Evolutionary conservation across 306 rosid species (phyloP), one percentile per base, ranked within the genome.

Genomic region (Heteromeles arbutifolia): DNA sequence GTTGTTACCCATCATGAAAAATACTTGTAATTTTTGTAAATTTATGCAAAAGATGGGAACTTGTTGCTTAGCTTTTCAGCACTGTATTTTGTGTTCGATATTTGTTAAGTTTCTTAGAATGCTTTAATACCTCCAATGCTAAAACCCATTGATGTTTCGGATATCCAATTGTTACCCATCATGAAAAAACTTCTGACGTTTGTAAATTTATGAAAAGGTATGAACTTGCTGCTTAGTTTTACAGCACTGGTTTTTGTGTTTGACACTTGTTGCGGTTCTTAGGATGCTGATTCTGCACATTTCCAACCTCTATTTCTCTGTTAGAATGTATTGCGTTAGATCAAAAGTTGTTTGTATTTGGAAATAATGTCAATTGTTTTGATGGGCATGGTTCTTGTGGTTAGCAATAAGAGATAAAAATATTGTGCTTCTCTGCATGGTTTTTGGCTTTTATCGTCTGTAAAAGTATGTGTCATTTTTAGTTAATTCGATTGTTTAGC

Each of bases 401-500:
- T 32, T 28, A 26, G 66, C 31, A 29, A 31, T n/a, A 31, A 7
- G 53, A 17, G 24, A 39, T 57, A 19, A 52, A 54, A 72, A 39
- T n/a, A 31, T 31, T 25, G 28, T 31, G 48, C 29, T 70, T 52
- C 45, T 14, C 17, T 28, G 66, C 17, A 26, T 61, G 37, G 3
- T 52, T 21, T 37, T 21, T 66, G 32, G 70, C 25, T 21, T 9
- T 17, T 10, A 66, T 26, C 11, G 48, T 66, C 5, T 66, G 28
- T 66, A 66, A n/a, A 17, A 31, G n/a, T 17, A 66, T 66, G 13
- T 39, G 21, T 19, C 26, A 31, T 18, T 59, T 67, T 9, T 65
- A 11, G 52, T 24, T 41, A 21, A 65, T 79, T 56, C 50, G 31
- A 76, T 85, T 82, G 71, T 58, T 58, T 58, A 25, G 64, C 29